Percentiles rank a stretch among this genome's conserved stretches.
phyloP scores from a whole-genome alignment of 768 basidiomycete genomes.

The Tubosaeta brunneosetosa region DNA sequence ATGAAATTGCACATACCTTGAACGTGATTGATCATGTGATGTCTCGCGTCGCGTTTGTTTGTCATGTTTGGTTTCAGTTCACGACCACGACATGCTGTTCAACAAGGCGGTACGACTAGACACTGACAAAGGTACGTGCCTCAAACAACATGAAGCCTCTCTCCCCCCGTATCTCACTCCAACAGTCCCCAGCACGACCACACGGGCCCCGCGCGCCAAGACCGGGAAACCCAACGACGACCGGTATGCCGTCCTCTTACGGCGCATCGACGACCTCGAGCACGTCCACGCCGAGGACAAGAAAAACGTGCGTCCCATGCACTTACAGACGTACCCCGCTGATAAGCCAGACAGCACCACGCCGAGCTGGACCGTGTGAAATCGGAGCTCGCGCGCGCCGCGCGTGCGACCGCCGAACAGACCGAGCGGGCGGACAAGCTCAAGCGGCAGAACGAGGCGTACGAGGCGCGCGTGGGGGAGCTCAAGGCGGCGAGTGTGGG shows the following conservation, averaged over 20 bases:
- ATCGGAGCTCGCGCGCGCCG: constrained; percentile 47
- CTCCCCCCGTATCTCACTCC: background rate
- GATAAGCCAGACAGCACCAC: constrained; percentile 44
- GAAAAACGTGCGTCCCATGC: constrained; percentile 44
- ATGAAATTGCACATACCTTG: constrained; percentile 18
- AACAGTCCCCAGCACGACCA: constrained; percentile 33
- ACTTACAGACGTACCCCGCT: background rate
- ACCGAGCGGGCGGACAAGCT: constrained; percentile 54
- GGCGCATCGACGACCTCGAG: constrained; percentile 63
- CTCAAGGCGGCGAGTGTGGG: constrained; percentile 44
- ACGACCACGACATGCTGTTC: constrained; percentile 34
- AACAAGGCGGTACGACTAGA: constrained; percentile 40
- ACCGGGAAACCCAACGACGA: constrained; percentile 33
- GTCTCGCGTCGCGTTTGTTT: constrained; percentile 15
- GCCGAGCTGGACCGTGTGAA: constrained; percentile 56
- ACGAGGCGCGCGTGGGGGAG: constrained; percentile 59
- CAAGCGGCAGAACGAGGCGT: constrained; percentile 54
- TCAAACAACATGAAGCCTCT: no score
- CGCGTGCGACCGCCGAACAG: constrained; percentile 46
- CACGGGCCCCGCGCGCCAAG: constrained; percentile 24
- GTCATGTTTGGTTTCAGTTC: constrained; percentile 20
- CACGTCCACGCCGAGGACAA: constrained; percentile 60
- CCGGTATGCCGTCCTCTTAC: constrained; percentile 51
- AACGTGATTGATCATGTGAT: constrained; percentile 22
- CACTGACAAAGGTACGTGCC: constrained; percentile 8